A percentile compares a stretch with the other conserved stretches of the same genome.
phyloP scores from a whole-genome alignment of 768 basidiomycete genomes.

The Lyophyllum semitale region DNA sequence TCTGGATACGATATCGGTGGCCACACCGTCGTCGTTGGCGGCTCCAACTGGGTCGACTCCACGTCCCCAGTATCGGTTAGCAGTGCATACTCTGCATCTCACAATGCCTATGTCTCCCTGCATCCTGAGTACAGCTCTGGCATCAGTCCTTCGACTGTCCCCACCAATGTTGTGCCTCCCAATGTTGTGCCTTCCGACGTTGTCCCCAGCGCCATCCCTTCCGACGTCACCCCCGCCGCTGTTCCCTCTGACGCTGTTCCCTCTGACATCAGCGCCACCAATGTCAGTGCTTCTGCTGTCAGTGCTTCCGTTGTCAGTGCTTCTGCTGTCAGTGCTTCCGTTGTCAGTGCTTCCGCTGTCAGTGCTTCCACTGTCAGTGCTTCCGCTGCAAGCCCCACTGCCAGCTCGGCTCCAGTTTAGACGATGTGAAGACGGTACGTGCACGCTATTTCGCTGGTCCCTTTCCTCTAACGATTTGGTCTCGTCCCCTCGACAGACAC shows the following conservation, averaged over 20 bases:
- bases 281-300: not conserved
- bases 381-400: not conserved
- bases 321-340: not conserved
- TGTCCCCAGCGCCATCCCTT: not conserved
- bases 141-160: not conserved
- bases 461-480: not conserved
- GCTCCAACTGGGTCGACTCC: conserved; percentile 29
- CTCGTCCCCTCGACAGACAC: not conserved
- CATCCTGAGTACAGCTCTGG: conserved; percentile 4
- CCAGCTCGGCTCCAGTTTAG: not conserved
- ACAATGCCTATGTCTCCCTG: conserved; percentile 12
- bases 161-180: not conserved
- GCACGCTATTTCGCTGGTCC: not conserved
- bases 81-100: conserved; percentile 20
- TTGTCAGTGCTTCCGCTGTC: not conserved
- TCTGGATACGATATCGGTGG: conserved; percentile 29
- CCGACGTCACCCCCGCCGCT: not conserved
- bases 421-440: not conserved
- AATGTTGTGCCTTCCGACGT: not conserved
- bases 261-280: not conserved
- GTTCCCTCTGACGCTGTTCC: not conserved
- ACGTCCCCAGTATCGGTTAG: conserved; percentile 24
- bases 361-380: not conserved
- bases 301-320: not conserved
- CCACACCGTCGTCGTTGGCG: conserved; percentile 24